Percentiles rank a stretch among this genome's conserved stretches.
Conservation (phyloP, 2,329 filamentous ascomycete species). For the Magnaporthales sp. region DNA sequence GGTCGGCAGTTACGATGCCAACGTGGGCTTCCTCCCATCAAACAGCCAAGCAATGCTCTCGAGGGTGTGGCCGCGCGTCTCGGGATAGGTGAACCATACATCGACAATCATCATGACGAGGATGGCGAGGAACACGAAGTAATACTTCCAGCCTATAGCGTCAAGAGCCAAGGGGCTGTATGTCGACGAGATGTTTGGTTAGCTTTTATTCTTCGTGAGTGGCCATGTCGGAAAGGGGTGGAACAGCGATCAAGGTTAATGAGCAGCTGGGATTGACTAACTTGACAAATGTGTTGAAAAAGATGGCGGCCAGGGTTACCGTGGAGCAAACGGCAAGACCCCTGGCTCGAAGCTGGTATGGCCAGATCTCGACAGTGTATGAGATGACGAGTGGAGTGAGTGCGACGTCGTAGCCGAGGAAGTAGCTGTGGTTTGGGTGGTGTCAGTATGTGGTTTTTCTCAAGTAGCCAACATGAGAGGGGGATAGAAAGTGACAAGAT, state of each 20-base stretch:
- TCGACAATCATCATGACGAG: conserved; percentile 23
- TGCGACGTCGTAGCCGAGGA: conserved; percentile 27
- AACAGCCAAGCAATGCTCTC: conserved; percentile 2
- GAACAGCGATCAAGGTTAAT: no score
- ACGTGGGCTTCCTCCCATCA: conserved; percentile 3
- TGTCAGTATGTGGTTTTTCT: neutral
- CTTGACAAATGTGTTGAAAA: conserved; percentile 39
- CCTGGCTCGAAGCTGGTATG: conserved; percentile 26
- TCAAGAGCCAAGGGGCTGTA: conserved; percentile 28
- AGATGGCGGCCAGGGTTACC: conserved; percentile 26
- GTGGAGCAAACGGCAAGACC: conserved; percentile 19
- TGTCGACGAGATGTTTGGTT: neutral
- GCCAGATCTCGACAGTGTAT: conserved; percentile 29
- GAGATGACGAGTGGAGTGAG: conserved; percentile 19
- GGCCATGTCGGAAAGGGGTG: no score
- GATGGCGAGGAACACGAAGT: conserved; percentile 25
- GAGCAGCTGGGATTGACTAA: neutral
- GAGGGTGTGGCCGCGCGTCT: conserved; percentile 1
- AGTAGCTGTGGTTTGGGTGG: conserved; percentile 12
- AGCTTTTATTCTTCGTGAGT: neutral
- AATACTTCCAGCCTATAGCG: conserved; percentile 29
- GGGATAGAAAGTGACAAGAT: no score
- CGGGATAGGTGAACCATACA: conserved; percentile 16
- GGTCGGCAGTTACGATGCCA: neutral
- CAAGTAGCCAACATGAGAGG: neutral